Percentiles rank a stretch among this genome's conserved stretches.
These are phyloP conservation scores for Ceratocystis papillata DNA, from an alignment of 2,329 filamentous ascomycete species.

Conservation along the genomic window DNA sequence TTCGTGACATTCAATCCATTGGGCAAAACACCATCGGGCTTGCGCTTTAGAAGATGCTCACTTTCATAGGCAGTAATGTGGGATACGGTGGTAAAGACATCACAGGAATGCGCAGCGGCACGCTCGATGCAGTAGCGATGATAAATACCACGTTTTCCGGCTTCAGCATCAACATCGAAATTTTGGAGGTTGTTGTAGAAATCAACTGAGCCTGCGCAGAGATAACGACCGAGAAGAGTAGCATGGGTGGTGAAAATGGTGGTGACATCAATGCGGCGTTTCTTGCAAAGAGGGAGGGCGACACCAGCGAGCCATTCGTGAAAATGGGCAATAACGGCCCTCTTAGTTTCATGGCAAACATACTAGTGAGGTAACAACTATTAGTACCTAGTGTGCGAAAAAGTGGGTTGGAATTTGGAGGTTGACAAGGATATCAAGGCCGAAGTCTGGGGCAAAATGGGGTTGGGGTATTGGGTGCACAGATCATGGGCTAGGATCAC, in stretches of 20 bases:
- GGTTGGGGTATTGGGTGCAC: slow-evolving; percentile 15
- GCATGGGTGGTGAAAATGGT: slow-evolving; percentile 99
- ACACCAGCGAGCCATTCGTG: slow-evolving; percentile 98
- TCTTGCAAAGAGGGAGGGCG: slow-evolving; percentile 81
- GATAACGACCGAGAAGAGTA: slow-evolving; percentile 79
- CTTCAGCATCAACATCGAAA: slow-evolving; percentile 93
- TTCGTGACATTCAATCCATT: slow-evolving; percentile 98
- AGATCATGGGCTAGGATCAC: slow-evolving; percentile 22
- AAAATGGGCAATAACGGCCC: slow-evolving; percentile 93
- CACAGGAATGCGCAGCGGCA: slow-evolving; percentile 77
- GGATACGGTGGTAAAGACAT: slow-evolving; percentile 97
- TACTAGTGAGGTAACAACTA: slow-evolving; percentile 46
- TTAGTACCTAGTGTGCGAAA: neutral
- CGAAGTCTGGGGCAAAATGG: slow-evolving; percentile 17
- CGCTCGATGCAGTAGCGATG: slow-evolving; percentile 97
- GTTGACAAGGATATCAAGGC: slow-evolving; percentile 1
- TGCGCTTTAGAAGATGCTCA: slow-evolving; percentile 92
- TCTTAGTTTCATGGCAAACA: slow-evolving; percentile 81
- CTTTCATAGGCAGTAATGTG: slow-evolving; percentile 98
- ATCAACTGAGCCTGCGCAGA: slow-evolving; percentile 93
- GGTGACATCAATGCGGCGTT: slow-evolving; percentile 87
- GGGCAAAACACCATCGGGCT: slow-evolving; percentile 89
- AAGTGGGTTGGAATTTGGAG: slow-evolving; percentile 21
- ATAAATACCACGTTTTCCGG: slow-evolving; percentile 96
- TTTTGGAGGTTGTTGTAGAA: slow-evolving; percentile 98